Percentiles rank a stretch among this genome's conserved stretches.
These are phyloP conservation scores for Penicillium sclerotiorum DNA, from an alignment of 2,329 filamentous ascomycete species.

Conservation along the genomic window DNA sequence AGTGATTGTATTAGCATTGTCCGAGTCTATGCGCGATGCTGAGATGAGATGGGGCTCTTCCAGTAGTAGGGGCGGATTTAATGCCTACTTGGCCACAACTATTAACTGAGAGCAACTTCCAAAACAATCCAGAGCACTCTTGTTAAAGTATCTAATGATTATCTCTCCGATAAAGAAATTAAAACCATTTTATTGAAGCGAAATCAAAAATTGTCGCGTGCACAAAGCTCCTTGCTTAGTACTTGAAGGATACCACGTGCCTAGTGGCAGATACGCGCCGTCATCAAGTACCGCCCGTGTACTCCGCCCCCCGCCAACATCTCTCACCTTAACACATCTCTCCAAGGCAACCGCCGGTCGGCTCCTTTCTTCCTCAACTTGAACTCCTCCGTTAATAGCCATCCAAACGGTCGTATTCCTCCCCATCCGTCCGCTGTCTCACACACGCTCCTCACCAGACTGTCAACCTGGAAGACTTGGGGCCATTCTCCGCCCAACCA, in stretches of 20 bases:
- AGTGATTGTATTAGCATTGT: too few relatives aligned
- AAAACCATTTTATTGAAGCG: too few relatives aligned
- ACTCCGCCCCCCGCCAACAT: conserved; percentile 20
- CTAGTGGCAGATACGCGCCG: conserved; percentile 11
- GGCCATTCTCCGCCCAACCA: conserved; percentile 16
- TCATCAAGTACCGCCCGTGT: conserved; percentile 17
- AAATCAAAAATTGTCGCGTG: background rate
- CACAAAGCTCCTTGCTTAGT: conserved; percentile 14
- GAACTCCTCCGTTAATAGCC: background rate
- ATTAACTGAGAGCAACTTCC: too few relatives aligned
- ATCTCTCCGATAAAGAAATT: too few relatives aligned
- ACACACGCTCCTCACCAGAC: conserved; percentile 3
- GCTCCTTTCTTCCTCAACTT: conserved; percentile 17
- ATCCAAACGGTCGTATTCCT: background rate
- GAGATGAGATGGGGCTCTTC: too few relatives aligned
- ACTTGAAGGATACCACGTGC: conserved; percentile 25
- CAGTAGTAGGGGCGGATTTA: too few relatives aligned
- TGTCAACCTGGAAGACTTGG: conserved; percentile 15
- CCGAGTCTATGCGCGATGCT: too few relatives aligned
- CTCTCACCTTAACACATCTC: conserved; percentile 10
- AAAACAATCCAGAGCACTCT: too few relatives aligned
- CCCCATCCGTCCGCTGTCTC: background rate
- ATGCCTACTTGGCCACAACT: too few relatives aligned
- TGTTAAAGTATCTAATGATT: too few relatives aligned
- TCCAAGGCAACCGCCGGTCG: conserved; percentile 30